These are phyloP conservation scores for Cryptococcus wingfieldii DNA, from an alignment of 1,284 basidiomycete genomes.

Conservation along the genomic window DNA sequence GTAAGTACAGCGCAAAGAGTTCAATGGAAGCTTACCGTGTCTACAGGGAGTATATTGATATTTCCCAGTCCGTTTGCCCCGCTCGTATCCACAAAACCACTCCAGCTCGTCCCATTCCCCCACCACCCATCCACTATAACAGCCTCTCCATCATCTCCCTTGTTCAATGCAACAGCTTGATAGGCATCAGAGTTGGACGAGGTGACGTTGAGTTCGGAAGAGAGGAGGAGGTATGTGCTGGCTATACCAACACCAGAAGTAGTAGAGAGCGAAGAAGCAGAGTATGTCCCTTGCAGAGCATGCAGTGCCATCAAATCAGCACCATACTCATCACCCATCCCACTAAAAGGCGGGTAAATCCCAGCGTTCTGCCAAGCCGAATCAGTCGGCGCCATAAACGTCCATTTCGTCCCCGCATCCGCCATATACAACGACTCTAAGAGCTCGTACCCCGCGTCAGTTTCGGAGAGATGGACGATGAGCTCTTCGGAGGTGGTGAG, in stretches of 20 bases:
- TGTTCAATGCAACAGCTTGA: constrained; percentile 23
- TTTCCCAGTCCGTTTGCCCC: constrained; percentile 12
- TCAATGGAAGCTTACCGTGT: constrained; percentile 27
- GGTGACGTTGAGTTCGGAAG: constrained; percentile 3
- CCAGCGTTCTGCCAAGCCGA: constrained; percentile 29
- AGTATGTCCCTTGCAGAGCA: constrained; percentile 19
- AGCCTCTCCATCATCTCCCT: constrained; percentile 13
- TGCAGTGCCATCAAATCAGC: constrained; percentile 31
- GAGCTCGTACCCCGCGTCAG: constrained; percentile 33
- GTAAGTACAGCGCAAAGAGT: neutral
- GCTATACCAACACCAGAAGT: constrained; percentile 1
- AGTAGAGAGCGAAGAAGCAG: neutral
- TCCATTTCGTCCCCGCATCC: constrained; percentile 8
- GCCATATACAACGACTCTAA: constrained; percentile 18
- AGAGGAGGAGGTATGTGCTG: constrained; percentile 2
- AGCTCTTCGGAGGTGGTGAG: constrained; percentile 37
- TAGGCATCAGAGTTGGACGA: constrained; percentile 6
- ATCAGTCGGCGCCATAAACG: constrained; percentile 37
- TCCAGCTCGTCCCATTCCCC: constrained; percentile 28
- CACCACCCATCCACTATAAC: constrained; percentile 19
- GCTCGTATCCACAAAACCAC: constrained; percentile 16
- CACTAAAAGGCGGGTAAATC: constrained; percentile 25
- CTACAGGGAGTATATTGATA: constrained; percentile 28
- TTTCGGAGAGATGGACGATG: constrained; percentile 29
- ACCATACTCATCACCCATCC: constrained; percentile 14